A percentile compares a stretch with the other conserved stretches of the same genome.
Evolutionary conservation across 305 asterid species (phyloP).

Genomic region (Plantago lanceolata): DNA sequence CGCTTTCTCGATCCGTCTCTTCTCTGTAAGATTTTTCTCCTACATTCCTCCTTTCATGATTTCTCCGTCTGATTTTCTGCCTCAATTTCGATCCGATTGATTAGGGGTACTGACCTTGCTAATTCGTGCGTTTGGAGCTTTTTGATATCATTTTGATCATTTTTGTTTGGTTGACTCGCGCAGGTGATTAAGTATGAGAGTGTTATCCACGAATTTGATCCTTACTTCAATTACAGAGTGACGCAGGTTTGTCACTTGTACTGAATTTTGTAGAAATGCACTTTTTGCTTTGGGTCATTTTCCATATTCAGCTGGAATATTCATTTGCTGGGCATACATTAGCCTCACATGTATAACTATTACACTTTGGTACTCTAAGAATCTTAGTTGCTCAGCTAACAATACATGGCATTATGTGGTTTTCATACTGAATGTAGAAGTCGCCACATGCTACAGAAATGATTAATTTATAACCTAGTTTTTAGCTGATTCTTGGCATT

Average conservation of each 20-base stretch:
- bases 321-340: neutral
- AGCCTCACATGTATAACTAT: too few species aligned
- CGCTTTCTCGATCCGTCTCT: slow-evolving; percentile 99
- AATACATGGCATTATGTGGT: too few species aligned
- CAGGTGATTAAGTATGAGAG: slow-evolving; percentile 99
- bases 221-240: slow-evolving; percentile 98
- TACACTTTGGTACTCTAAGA: too few species aligned
- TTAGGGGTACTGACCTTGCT: slow-evolving; percentile 19
- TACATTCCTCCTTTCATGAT: neutral
- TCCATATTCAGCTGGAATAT: neutral
- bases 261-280: slow-evolving; percentile 15
- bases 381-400: too few species aligned
- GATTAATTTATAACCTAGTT: too few species aligned
- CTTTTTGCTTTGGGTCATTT: neutral
- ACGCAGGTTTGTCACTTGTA: slow-evolving; percentile 69
- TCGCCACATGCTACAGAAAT: too few species aligned
- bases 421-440: too few species aligned
- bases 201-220: slow-evolving; percentile 97
- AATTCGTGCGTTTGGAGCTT: slow-evolving; percentile 16
- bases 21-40: slow-evolving; percentile 52
- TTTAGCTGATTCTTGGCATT: too few species aligned
- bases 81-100: slow-evolving; percentile 1
- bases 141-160: slow-evolving; percentile 9
- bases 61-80: slow-evolving; percentile 7
- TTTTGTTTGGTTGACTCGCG: slow-evolving; percentile 13